These are phyloP conservation scores for Cylindrotheca fusiformis DNA, from an alignment of 108 stramenopile genomes.

Conservation along the genomic window DNA sequence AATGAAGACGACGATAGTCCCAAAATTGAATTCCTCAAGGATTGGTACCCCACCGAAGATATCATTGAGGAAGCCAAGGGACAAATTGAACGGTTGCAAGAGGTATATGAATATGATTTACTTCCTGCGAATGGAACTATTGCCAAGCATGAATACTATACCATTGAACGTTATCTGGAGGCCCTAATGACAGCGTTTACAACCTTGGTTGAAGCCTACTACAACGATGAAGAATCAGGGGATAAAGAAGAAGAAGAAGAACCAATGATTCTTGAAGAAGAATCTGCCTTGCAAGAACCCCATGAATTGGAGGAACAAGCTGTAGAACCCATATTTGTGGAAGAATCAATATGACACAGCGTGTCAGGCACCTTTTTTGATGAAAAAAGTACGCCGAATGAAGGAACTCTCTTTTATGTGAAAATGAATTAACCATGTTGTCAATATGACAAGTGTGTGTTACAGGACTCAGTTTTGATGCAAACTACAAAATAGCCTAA, in stretches of 20 bases:
- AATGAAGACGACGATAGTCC: not conserved
- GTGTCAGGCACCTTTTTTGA: no score
- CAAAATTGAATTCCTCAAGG: not conserved
- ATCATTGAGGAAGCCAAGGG: not conserved
- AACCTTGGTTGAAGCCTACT: not conserved
- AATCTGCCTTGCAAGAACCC: no score
- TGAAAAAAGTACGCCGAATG: no score
- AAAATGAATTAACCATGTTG: no score
- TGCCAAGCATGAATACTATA: not conserved
- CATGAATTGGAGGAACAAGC: not conserved
- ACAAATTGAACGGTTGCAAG: not conserved
- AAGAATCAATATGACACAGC: no score
- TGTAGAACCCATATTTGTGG: no score
- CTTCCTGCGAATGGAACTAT: not conserved
- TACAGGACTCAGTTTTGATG: no score
- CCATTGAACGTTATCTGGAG: not conserved
- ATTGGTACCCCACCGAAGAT: not conserved
- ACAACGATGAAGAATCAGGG: not conserved
- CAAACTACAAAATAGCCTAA: no score
- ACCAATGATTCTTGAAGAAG: not conserved
- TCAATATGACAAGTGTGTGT: no score
- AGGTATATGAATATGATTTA: not conserved
- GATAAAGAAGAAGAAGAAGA: not conserved
- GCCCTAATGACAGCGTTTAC: not conserved
- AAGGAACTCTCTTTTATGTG: no score